Evolutionary conservation across 257 asterid species (phyloP).

Genomic region (Cinchona pubescens): DNA sequence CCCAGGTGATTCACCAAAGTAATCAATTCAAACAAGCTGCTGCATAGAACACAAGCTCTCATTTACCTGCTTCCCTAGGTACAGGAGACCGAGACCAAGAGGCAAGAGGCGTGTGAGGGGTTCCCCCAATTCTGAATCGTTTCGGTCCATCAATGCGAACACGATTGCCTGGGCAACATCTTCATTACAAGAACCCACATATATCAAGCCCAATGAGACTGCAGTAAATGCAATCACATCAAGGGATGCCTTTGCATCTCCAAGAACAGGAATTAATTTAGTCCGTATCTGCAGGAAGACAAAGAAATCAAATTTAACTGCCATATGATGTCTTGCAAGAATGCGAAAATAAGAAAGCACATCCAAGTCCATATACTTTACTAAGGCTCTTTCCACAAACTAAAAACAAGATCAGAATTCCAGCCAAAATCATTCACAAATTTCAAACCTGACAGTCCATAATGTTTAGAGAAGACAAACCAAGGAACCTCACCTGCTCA

Average conservation of each 20-base stretch:
- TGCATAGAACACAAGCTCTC: not conserved
- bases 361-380: not conserved
- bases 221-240: conserved; percentile 95
- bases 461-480: conserved; percentile 2
- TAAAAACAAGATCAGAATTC: not conserved
- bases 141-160: conserved; percentile 80
- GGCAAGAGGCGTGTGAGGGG: conserved; percentile 82
- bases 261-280: conserved; percentile 62
- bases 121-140: conserved; percentile 81
- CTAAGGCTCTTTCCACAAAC: not conserved
- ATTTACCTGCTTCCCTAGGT: conserved; percentile 94
- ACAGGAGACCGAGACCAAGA: conserved; percentile 90
- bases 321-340: not conserved
- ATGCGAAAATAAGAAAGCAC: not conserved
- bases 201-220: conserved; percentile 78
- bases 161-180: conserved; percentile 89
- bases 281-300: conserved; percentile 47
- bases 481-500: conserved; percentile 53
- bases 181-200: conserved; percentile 88
- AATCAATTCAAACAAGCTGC: not conserved
- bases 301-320: not conserved
- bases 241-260: conserved; percentile 68
- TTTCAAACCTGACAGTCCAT: not conserved
- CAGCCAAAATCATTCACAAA: not conserved
- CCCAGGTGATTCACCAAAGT: not conserved